Conservation (phyloP, 805 yeast genomes). For the Wickerhamiella brachini region DNA sequence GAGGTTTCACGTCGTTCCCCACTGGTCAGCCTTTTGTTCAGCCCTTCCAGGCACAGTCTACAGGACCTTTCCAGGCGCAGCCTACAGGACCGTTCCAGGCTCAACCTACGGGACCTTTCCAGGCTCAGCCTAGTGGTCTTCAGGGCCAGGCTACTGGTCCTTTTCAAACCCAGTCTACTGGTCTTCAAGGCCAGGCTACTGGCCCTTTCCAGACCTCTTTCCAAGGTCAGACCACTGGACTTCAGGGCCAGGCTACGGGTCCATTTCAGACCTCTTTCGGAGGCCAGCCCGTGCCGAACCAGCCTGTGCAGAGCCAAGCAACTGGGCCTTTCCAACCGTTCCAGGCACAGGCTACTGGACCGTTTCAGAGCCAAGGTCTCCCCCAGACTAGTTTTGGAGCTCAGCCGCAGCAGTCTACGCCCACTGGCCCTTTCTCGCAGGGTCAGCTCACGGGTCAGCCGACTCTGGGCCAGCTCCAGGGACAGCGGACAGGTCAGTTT, state of each 20-base stretch:
- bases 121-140: too few species aligned
- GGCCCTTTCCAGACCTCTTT: constrained; percentile 6
- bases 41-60: constrained; percentile 19
- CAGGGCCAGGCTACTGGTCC: constrained; percentile 8
- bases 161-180: constrained; percentile 10
- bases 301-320: constrained; percentile 9
- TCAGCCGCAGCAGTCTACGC: not conserved
- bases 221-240: constrained; percentile 15
- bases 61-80: constrained; percentile 21
- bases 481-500: constrained; percentile 7
- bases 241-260: constrained; percentile 21
- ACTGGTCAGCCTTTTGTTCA: constrained; percentile 12
- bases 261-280: constrained; percentile 13
- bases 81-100: constrained; percentile 16
- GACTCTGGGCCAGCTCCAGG: constrained; percentile 4
- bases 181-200: constrained; percentile 4
- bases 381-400: constrained; percentile 6
- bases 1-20: constrained; percentile 6
- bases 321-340: constrained; percentile 2
- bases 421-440: not conserved
- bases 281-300: constrained; percentile 8
- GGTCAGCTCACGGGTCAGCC: constrained; percentile 4
- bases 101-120: constrained; percentile 20
- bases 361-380: constrained; percentile 6
- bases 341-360: constrained; percentile 10